Evolutionary conservation across 306 rosid species (phyloP), one percentile per base, ranked within the genome.

Genomic region (Dalbergia oliveri): DNA sequence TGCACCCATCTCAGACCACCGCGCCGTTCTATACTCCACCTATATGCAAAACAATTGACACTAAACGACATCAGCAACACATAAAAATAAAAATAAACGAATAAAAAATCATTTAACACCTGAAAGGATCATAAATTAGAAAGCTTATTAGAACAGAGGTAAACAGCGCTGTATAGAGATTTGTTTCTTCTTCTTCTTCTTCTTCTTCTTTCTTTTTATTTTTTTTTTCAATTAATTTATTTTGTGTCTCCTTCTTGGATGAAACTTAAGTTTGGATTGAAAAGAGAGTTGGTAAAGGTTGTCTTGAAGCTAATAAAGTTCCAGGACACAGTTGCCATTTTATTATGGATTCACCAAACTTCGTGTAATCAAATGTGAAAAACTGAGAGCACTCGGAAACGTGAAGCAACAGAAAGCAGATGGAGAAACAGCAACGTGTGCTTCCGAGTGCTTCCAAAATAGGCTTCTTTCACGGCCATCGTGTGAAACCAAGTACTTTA

Each of bases 1-100:
- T 11, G 5, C 66, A 53, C 37, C 88, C 94, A 92, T 90, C 16
- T 84, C 71, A 61, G 79, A 65, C 51, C 76, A 49, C 11, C 26
- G 44, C 64, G 69, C 81, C 69, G 6, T 37, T 37, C 63, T 11
- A 47, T 23, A 7, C 13, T 82, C 66, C 66, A 74, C 79, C 90
- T 81, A 74, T 50, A 11, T 5, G 39, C 60, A 66, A 66, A 49
- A 53, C n/a, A 53, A 64, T 47, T 11, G 82, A 9, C 44, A 41
- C 31, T 12, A 15, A 26, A 26, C 31, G 31, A 26, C 1, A 26
- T 26, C 31, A 26, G 3, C 31, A 26, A 26, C 31, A 26, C 3
- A 26, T 26, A 26, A 26, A 26, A 26, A 2, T 26, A 26, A 26
- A 26, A 58, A 66, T 47, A 21, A 76, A 14, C 45, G 50, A 61